Evolutionary conservation across 805 yeast species (phyloP).

Genomic region (Saccharomycopsis oosterbeekiorum): DNA sequence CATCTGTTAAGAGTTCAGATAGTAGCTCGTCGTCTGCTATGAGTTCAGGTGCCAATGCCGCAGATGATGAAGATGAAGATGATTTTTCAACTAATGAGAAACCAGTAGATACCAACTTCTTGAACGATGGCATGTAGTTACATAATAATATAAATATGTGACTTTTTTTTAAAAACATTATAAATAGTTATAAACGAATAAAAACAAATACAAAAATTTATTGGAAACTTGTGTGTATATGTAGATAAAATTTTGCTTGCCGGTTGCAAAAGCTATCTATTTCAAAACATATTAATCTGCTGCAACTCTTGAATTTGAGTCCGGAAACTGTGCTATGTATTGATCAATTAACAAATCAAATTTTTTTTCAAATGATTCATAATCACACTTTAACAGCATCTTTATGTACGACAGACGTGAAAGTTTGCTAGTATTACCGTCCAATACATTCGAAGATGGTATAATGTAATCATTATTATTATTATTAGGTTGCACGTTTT

Average conservation of each 20-base stretch:
- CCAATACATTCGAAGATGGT: neutral
- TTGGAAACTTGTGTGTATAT: neutral
- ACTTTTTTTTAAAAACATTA: neutral
- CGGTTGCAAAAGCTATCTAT: too few species aligned
- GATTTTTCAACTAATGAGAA: slow-evolving; percentile 7
- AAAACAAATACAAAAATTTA: neutral
- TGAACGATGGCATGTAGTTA: slow-evolving; percentile 5
- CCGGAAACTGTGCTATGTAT: neutral
- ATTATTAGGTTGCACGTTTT: too few species aligned
- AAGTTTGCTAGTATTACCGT: neutral
- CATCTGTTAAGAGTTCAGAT: neutral
- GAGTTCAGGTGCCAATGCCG: slow-evolving; percentile 1
- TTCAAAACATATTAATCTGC: neutral
- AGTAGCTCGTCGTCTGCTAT: neutral
- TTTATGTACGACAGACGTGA: neutral
- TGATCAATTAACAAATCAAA: neutral
- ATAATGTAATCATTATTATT: neutral
- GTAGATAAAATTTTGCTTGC: too few species aligned
- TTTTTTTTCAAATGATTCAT: neutral
- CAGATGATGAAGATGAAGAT: slow-evolving; percentile 16
- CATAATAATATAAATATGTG: neutral
- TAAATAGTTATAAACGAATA: neutral
- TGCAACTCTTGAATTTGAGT: neutral
- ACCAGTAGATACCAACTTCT: slow-evolving; percentile 11
- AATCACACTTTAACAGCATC: neutral